Evolutionary conservation across 108 stramenopile species (phyloP).

Genomic region (Skeletonema costatum): DNA sequence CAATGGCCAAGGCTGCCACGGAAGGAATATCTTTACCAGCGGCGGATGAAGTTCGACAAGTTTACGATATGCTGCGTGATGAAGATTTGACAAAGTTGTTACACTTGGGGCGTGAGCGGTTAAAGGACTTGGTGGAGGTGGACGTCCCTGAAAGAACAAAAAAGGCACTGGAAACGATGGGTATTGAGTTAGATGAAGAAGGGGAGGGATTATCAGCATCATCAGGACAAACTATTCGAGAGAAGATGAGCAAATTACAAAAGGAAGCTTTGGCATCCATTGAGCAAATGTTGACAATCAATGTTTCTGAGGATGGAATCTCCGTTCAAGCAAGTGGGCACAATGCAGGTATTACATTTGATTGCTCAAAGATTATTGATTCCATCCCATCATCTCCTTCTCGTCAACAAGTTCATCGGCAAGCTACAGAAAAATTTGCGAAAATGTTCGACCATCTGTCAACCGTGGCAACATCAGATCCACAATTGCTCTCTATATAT

Average conservation of each 20-base stretch:
- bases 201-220: constrained; percentile 3
- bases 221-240: constrained; percentile 8
- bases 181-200: constrained; percentile 59
- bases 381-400: background rate
- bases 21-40: constrained; percentile 28
- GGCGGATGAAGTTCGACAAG: constrained; percentile 60
- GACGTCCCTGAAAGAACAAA: constrained; percentile 67
- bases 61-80: constrained; percentile 80
- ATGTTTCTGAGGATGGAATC: constrained; percentile 5
- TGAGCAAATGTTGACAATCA: constrained; percentile 26
- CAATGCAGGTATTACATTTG: constrained; percentile 19
- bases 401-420: background rate
- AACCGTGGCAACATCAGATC: constrained; percentile 74
- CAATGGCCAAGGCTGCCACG: constrained; percentile 9
- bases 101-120: constrained; percentile 60
- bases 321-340: constrained; percentile 7
- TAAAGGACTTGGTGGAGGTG: constrained; percentile 65
- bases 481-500: constrained; percentile 59
- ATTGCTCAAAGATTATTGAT: constrained; percentile 11
- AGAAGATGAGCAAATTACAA: constrained; percentile 55
- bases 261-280: constrained; percentile 62
- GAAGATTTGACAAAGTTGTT: constrained; percentile 79
- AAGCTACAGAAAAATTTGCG: constrained; percentile 60
- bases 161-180: constrained; percentile 58
- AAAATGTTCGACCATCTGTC: constrained; percentile 72